Base-by-base conservation (phyloP, 2,329 filamentous ascomycete genomes). In the Phialocephala subalpina region DNA sequence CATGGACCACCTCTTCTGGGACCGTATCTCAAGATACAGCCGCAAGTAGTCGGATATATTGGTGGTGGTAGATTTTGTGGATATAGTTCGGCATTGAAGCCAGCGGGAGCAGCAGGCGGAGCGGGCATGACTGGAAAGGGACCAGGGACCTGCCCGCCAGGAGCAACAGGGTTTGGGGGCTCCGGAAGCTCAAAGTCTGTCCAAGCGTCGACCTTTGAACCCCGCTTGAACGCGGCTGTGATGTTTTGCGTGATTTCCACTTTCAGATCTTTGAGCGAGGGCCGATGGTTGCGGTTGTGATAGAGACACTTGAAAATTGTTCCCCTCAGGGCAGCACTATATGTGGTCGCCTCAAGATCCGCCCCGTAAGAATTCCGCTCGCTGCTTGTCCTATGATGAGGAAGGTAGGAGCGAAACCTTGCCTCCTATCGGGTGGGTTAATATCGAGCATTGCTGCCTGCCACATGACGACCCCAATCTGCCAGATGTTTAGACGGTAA, bases 281-380 rank as follows among this genome's bases (percentile, higher is more conserved):
- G 64, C 12, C 60, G 22, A 14, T 60, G 29, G 3, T 1, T 7
- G 3, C 60, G 60, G 2, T 52, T 53, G 5, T 63, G 56, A 16
- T 66, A 66, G 3, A 63, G 57, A 36, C 64, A 66, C 18, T 58
- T 16, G 5, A 56, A 53, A 11, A 66, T 63, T 9, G 33, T 22
- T 27, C 60, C 47, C 22, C 7, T 53, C 2, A 61, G n/a, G 11
- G 8, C 12, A 7, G 16, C 16, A 22, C 20, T 36, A 29, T 61
- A 61, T 2, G 12, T 14, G 33, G 35, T 62, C 14, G 20, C 36
- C 18, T 38, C 36, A 7, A 58, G 9, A 20, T 58, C 18, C 6
- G 25, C 33, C 5, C 62, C 45, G 47, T 60, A 60, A 12, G 36
- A 56, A 6, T 40, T 8, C 61, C 55, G 20, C 22, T 18, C 3